Evolutionary conservation across 345 rosid genomes (phyloP).

Genomic region (Aquilaria malaccensis): DNA sequence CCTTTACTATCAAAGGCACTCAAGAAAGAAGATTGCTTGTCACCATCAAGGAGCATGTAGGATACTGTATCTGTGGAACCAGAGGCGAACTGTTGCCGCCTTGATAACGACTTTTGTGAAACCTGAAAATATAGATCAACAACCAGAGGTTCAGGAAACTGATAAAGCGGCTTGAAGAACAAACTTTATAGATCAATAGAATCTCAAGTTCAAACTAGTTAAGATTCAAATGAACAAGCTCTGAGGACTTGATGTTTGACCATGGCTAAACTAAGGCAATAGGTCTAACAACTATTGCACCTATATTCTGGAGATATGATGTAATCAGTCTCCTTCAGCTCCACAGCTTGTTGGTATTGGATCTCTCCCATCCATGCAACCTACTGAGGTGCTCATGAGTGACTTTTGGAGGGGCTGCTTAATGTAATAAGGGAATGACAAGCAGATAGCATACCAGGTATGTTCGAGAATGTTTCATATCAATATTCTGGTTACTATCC

Average conservation of each 20-base stretch:
- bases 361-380: too few species aligned
- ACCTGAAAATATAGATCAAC: constrained; percentile 38
- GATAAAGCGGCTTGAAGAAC: background rate
- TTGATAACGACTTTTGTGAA: constrained; percentile 63
- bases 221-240: background rate
- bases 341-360: too few species aligned
- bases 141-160: constrained; percentile 12
- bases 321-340: too few species aligned
- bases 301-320: too few species aligned
- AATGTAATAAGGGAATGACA: too few species aligned
- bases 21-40: constrained; percentile 53
- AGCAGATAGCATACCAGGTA: too few species aligned
- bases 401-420: too few species aligned
- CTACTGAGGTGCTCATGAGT: too few species aligned
- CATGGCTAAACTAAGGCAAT: background rate
- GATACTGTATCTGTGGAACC: constrained; percentile 45
- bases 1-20: constrained; percentile 56
- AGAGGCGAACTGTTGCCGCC: constrained; percentile 37
- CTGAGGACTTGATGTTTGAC: background rate
- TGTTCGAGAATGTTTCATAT: too few species aligned
- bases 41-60: constrained; percentile 57
- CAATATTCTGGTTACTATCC: too few species aligned
- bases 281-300: too few species aligned
- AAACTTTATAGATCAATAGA: background rate
- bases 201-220: background rate